Evolutionary conservation across 306 rosid species (phyloP).

Genomic region (Casuarina cunninghamiana): DNA sequence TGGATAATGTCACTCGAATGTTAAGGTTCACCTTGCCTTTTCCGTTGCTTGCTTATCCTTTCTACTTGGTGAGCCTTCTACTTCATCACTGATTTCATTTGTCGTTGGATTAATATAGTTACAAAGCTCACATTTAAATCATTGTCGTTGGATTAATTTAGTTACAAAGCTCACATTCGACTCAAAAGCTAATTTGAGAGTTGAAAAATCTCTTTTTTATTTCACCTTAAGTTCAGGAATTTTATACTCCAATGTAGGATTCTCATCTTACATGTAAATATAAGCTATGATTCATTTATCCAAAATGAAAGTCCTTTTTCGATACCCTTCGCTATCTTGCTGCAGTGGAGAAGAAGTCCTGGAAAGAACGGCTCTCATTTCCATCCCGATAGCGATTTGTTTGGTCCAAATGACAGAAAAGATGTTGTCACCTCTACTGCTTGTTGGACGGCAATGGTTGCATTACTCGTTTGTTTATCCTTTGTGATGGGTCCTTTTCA

Average conservation of each 20-base stretch:
- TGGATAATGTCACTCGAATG: slow-evolving; percentile 51
- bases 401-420: slow-evolving; percentile 67
- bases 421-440: slow-evolving; percentile 79
- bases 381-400: slow-evolving; percentile 72
- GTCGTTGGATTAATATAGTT: not conserved
- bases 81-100: slow-evolving; percentile 5
- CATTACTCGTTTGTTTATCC: slow-evolving; percentile 64
- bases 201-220: no score
- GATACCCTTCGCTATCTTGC: slow-evolving; percentile 1
- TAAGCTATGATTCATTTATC: no score
- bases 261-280: no score
- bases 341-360: slow-evolving; percentile 87
- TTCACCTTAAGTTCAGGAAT: no score
- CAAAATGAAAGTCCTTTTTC: not conserved
- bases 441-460: slow-evolving; percentile 90
- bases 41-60: slow-evolving; percentile 93
- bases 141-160: no score
- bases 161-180: no score
- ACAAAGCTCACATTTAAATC: no score
- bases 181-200: no score
- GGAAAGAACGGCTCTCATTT: slow-evolving; percentile 95
- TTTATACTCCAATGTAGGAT: no score
- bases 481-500: slow-evolving; percentile 85
- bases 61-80: slow-evolving; percentile 72
- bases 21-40: slow-evolving; percentile 79